These are phyloP conservation scores for Triticum turgidum DNA, from an alignment of 176 grass and related monocot species.

Conservation along the genomic window DNA sequence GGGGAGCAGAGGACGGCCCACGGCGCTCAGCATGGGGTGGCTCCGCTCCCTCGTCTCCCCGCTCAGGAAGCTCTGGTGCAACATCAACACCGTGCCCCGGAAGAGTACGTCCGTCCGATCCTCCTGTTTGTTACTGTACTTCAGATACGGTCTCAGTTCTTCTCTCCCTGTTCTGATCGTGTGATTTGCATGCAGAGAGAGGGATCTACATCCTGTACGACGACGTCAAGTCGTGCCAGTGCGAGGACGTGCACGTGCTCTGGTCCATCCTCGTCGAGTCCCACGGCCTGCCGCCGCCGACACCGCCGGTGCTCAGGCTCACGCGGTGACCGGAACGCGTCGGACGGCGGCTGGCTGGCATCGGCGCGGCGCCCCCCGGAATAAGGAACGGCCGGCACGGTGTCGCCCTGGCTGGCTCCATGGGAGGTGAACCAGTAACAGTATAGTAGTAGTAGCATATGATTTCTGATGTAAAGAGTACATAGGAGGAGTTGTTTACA, in stretches of 20 bases:
- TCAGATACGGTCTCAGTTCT: neutral
- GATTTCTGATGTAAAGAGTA: neutral
- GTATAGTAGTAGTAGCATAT: neutral
- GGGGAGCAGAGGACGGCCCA: neutral
- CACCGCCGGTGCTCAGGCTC: constrained; percentile 17
- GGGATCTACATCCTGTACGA: constrained; percentile 61
- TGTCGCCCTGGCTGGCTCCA: neutral
- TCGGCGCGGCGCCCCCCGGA: constrained; percentile 7
- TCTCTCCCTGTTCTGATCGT: neutral
- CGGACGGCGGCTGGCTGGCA: neutral
- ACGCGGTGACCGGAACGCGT: neutral
- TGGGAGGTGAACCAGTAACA: constrained; percentile 14
- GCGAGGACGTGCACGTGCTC: constrained; percentile 70
- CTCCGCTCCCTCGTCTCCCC: constrained; percentile 45
- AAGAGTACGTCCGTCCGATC: constrained; percentile 30
- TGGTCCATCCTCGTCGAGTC: constrained; percentile 60
- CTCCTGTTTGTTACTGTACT: no score
- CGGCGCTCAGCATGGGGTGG: constrained; percentile 47
- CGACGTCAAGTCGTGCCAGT: constrained; percentile 70
- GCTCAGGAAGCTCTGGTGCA: constrained; percentile 51
- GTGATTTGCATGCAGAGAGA: constrained; percentile 2
- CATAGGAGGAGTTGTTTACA: neutral
- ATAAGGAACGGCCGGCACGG: constrained; percentile 25
- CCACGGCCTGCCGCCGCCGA: constrained; percentile 46
- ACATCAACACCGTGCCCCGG: constrained; percentile 20